A percentile compares a stretch with the other conserved stretches of the same genome.
These are phyloP conservation scores for Heliosperma pusillum DNA, from an alignment of 148 eudicot species.

Conservation along the genomic window DNA sequence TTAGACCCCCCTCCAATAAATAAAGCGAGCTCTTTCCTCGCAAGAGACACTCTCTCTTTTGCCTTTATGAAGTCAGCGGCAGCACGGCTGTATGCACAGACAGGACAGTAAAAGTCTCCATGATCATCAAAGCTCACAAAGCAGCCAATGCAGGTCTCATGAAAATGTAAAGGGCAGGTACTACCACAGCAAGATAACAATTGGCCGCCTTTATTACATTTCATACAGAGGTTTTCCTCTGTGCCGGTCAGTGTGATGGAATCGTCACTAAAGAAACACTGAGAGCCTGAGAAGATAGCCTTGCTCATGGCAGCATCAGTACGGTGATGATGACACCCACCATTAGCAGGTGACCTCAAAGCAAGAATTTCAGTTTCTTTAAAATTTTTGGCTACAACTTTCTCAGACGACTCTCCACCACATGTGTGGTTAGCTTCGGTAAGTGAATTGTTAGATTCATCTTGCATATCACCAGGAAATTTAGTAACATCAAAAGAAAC, in stretches of 20 bases:
- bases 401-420: constrained; percentile 19
- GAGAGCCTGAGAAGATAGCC: constrained; percentile 43
- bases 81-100: constrained; percentile 71
- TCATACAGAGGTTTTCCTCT: constrained; percentile 52
- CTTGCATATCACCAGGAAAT: constrained; percentile 13
- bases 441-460: background rate
- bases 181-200: constrained; percentile 51
- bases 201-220: constrained; percentile 61
- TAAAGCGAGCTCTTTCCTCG: constrained; percentile 47
- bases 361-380: too few relatives aligned
- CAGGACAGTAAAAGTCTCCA: constrained; percentile 75
- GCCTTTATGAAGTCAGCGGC: constrained; percentile 41
- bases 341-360: constrained; percentile 23
- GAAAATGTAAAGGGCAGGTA: constrained; percentile 59
- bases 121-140: constrained; percentile 41
- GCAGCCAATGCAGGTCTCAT: constrained; percentile 62
- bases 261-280: constrained; percentile 36
- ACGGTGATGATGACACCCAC: too few relatives aligned
- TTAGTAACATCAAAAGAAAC: constrained; percentile 21
- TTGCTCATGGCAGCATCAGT: constrained; percentile 37
- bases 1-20: constrained; percentile 40
- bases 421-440: constrained; percentile 3
- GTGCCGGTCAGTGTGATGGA: constrained; percentile 35
- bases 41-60: constrained; percentile 40
- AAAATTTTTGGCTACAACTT: background rate